Base-by-base conservation (phyloP, 768 basidiomycete species). In the Rhodosporidiobolus odoratus region DNA sequence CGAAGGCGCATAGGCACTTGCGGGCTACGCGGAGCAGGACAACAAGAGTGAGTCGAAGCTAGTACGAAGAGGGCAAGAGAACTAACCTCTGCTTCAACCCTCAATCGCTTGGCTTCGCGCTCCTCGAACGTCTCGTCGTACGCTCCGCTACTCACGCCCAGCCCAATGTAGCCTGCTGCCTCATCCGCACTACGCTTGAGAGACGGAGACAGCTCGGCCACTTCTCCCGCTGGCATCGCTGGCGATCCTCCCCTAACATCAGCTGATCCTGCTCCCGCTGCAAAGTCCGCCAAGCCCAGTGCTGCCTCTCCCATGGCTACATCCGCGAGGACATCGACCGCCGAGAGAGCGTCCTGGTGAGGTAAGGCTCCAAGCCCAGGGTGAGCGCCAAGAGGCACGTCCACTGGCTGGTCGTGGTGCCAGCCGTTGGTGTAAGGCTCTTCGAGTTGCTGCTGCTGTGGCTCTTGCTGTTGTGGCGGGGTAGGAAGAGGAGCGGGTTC, bases 251-350 rank as follows among this genome's bases (percentile, higher is more conserved):
- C 64, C 38, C 50, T 57, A 10, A 66, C 69, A 48, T 71, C 69
- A 7, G 25, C 69, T 45, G 69, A 71, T 9, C 69, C 69, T 2
- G 64, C 64, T 19, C 64, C 64, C 21, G 60, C 59, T 15, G 69
- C 69, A 54, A 71, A 71, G 17, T 61, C 69, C 8, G 69, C 69
- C 27, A 71, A 27, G n/a, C 62, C 69, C 35, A 71, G 34, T 32
- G 65, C 69, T 2, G 69, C 69, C 60, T 71, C 69, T 38, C 69
- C 69, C 69, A 71, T 71, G n/a, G 69, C 69, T 16, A 71, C 65
- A 35, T 71, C 69, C 6, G 69, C 69, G 45, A 71, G 56, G 9
- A 71, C 65, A 56, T 71, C 69, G 25, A 71, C 69, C 5, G 65
- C 65, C 35, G 65, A 66, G 12, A 50, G 32, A 27, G 23, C 63